These are phyloP conservation scores for Amaranthus palmeri DNA, from an alignment of 148 eudicot species.

Conservation along the genomic window DNA sequence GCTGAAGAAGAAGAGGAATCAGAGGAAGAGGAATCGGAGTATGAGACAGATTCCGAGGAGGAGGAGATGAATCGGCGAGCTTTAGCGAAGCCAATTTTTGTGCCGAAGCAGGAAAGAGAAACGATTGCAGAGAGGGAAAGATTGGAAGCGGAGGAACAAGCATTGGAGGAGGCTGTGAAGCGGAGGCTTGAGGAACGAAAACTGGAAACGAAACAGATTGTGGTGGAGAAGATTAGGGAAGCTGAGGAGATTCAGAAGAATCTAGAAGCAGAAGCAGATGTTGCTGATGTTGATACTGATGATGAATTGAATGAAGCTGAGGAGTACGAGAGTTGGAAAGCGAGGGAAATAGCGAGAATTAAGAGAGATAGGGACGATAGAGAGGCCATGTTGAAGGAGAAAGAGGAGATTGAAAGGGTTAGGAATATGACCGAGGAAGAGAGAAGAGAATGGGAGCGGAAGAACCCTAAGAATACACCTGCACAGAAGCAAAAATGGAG, in stretches of 20 bases:
- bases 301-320: conserved; percentile 91
- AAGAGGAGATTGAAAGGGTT: conserved; percentile 85
- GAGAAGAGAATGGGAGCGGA: conserved; percentile 94
- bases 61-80: conserved; percentile 37
- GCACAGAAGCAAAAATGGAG: conserved; percentile 72
- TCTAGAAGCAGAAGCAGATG: conserved; percentile 52
- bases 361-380: conserved; percentile 89
- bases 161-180: conserved; percentile 53
- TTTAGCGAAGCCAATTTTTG: conserved; percentile 66
- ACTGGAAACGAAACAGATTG: conserved; percentile 51
- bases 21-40: conserved; percentile 46
- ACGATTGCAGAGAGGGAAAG: conserved; percentile 66
- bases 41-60: conserved; percentile 71
- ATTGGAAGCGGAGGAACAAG: conserved; percentile 53
- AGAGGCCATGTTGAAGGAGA: conserved; percentile 79
- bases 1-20: conserved; percentile 36
- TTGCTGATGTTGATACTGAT: conserved; percentile 76
- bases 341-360: conserved; percentile 81
- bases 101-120: conserved; percentile 67
- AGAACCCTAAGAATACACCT: conserved; percentile 48
- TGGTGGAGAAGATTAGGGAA: conserved; percentile 62
- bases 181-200: conserved; percentile 48
- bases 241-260: conserved; percentile 50
- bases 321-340: conserved; percentile 90
- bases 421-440: conserved; percentile 96